Conservation (phyloP, 352 stramenopile genomes). For the Pythium chondricola region DNA sequence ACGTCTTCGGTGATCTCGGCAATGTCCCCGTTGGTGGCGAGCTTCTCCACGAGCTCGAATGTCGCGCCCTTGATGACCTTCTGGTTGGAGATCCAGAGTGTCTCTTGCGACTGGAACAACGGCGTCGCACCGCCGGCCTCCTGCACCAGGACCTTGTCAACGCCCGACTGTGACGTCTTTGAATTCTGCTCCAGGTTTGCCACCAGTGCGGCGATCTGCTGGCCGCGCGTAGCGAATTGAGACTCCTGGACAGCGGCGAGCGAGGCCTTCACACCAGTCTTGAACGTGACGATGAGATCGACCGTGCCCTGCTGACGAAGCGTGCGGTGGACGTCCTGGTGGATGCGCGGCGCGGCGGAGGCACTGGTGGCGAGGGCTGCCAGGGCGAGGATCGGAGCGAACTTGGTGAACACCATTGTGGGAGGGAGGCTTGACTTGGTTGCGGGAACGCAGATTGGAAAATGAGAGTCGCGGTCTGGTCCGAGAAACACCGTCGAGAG, state of each 20-base stretch:
- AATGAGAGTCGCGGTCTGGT: background rate
- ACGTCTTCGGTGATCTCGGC: constrained; percentile 14
- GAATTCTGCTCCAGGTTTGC: constrained; percentile 3
- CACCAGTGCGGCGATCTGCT: constrained; percentile 9
- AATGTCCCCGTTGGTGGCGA: constrained; percentile 9
- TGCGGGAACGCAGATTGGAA: constrained; percentile 1
- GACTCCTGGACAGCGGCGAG: constrained; percentile 15
- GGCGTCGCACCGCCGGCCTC: constrained; percentile 6
- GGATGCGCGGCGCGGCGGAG: constrained; percentile 11
- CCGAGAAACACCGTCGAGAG: background rate
- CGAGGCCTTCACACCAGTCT: constrained; percentile 3
- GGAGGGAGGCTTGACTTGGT: background rate
- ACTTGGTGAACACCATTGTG: constrained; percentile 16
- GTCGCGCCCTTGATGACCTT: constrained; percentile 20
- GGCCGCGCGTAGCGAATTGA: constrained; percentile 10
- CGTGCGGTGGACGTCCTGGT: constrained; percentile 21
- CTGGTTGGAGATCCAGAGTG: constrained; percentile 27
- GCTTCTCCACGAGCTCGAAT: constrained; percentile 19
- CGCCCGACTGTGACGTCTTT: background rate
- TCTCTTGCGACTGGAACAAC: constrained; percentile 8
- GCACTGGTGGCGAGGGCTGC: constrained; percentile 5
- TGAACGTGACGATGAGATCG: constrained; percentile 31
- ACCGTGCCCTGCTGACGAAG: constrained; percentile 20
- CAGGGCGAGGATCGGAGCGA: constrained; percentile 11
- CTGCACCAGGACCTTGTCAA: constrained; percentile 6